Conservation (phyloP, 1,284 basidiomycete species). For the Sporisorium reilianum region DNA sequence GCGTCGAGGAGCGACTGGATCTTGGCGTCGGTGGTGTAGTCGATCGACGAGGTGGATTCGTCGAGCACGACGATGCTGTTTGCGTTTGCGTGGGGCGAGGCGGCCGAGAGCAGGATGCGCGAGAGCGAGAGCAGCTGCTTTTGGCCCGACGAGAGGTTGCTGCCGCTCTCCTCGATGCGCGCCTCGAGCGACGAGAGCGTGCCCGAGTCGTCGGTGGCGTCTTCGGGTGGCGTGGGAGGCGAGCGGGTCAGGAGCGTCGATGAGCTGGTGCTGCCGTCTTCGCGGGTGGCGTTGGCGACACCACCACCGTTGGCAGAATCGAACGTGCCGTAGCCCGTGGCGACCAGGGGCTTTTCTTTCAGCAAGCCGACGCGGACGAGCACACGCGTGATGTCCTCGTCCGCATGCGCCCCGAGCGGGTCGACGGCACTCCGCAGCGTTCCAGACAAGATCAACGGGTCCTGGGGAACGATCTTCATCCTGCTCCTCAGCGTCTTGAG, state of each 20-base stretch:
- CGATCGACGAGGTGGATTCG: conserved; percentile 82
- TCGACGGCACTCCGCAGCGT: conserved; percentile 69
- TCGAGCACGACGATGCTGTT: conserved; percentile 69
- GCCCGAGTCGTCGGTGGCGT: conserved; percentile 29
- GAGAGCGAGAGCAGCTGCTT: conserved; percentile 68
- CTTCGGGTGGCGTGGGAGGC: conserved; percentile 2
- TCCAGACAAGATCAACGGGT: conserved; percentile 68
- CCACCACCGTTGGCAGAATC: not conserved
- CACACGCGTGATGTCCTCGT: conserved; percentile 64
- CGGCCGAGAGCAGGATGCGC: conserved; percentile 64
- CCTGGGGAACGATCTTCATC: conserved; percentile 65
- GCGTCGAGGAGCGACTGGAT: conserved; percentile 84
- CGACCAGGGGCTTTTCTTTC: conserved; percentile 25
- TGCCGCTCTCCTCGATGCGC: conserved; percentile 64
- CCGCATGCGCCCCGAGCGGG: conserved; percentile 65
- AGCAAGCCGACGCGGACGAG: conserved; percentile 65
- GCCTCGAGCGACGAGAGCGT: conserved; percentile 62
- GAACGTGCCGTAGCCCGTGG: conserved; percentile 26
- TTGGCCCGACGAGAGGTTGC: conserved; percentile 67
- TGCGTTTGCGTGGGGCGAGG: conserved; percentile 4
- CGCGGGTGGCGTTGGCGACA: not conserved
- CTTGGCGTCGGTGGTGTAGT: conserved; percentile 82
- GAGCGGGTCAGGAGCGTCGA: conserved; percentile 11
- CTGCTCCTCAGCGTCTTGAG: conserved; percentile 68
- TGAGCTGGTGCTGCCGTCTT: conserved; percentile 18